phyloP scores from a whole-genome alignment of 306 rosid species.

The Glycine tomentella region DNA sequence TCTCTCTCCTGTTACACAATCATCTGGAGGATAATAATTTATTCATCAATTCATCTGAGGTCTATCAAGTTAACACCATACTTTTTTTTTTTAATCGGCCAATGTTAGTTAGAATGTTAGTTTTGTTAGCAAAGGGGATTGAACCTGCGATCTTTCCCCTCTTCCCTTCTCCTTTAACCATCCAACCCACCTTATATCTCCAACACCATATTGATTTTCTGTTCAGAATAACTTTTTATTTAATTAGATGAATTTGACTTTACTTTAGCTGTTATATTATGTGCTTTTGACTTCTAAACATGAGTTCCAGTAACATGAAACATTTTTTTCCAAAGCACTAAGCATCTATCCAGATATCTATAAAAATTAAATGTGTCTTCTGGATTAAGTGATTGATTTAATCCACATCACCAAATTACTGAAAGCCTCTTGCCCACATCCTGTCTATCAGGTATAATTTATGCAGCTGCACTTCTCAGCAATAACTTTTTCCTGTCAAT shows the following conservation, averaged over 20 bases:
- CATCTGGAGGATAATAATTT: constrained; percentile 1
- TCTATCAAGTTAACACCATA: neutral
- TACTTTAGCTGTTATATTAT: constrained; percentile 5
- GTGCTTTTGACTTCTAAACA: constrained; percentile 8
- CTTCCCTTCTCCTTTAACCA: too few species aligned
- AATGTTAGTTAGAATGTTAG: too few species aligned
- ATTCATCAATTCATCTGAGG: neutral
- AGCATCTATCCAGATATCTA: neutral
- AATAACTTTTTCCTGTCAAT: neutral
- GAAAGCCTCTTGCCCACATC: constrained; percentile 17
- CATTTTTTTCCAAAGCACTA: constrained; percentile 10
- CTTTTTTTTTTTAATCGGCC: too few species aligned
- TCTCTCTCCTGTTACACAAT: neutral
- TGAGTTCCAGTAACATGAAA: neutral
- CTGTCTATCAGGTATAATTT: neutral
- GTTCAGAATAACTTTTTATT: neutral
- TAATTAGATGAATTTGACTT: neutral
- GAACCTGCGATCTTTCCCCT: too few species aligned
- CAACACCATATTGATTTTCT: neutral
- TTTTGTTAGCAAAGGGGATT: too few species aligned
- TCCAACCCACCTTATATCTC: too few species aligned
- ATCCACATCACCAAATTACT: neutral
- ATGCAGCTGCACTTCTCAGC: neutral
- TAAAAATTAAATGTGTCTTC: neutral
- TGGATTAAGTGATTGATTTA: constrained; percentile 16